These are phyloP conservation scores for Luffa acutangula DNA, from an alignment of 306 rosid genomes.

Conservation along the genomic window DNA sequence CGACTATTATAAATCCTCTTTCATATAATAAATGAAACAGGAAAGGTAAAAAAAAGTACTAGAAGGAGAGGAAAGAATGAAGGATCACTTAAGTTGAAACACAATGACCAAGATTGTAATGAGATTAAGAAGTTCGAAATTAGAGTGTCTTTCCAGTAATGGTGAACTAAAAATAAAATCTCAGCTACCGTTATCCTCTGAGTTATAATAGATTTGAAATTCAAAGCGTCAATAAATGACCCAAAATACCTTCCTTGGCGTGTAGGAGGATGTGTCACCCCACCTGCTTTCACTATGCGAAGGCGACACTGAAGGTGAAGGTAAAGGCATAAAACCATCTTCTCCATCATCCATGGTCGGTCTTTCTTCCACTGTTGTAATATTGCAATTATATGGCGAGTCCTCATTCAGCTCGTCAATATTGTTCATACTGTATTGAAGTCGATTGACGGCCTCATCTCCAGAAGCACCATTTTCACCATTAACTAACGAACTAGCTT, in stretches of 20 bases:
- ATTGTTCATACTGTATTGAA: slow-evolving; percentile 19
- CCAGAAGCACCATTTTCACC: slow-evolving; percentile 44
- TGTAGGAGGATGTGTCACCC: slow-evolving; percentile 71
- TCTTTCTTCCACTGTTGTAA: slow-evolving; percentile 31
- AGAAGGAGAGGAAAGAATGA: neutral
- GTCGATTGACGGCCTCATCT: slow-evolving; percentile 31
- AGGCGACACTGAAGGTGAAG: slow-evolving; percentile 39
- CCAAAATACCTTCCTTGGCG: slow-evolving; percentile 65
- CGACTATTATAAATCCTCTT: neutral
- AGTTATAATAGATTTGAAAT: neutral
- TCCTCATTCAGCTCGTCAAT: slow-evolving; percentile 58
- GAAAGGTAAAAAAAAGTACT: neutral
- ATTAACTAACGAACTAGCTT: slow-evolving; percentile 22
- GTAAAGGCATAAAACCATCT: slow-evolving; percentile 34
- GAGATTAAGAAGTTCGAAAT: neutral
- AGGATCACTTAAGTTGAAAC: neutral
- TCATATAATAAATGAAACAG: neutral
- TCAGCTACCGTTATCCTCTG: neutral
- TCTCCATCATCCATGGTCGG: slow-evolving; percentile 48
- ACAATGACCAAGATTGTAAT: neutral
- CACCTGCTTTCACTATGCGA: slow-evolving; percentile 62
- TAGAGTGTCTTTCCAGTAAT: neutral
- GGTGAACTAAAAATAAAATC: neutral
- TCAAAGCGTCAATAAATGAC: neutral
- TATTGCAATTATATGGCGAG: slow-evolving; percentile 56